Evolutionary conservation across 2,329 filamentous ascomycete species (phyloP).

Genomic region (Teratosphaeria viscida): DNA sequence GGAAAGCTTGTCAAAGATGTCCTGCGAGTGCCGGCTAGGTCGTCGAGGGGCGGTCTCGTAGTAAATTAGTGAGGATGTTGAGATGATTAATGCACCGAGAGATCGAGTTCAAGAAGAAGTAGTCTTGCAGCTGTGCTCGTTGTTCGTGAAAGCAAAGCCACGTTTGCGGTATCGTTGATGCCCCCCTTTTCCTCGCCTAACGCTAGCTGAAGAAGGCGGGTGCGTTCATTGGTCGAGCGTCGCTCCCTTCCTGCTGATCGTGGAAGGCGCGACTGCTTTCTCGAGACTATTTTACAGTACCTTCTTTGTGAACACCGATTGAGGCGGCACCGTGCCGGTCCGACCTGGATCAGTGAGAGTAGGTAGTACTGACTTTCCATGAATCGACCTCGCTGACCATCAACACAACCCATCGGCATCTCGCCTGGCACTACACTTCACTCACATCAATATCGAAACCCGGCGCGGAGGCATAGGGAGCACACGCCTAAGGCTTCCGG

Average conservation of each 20-base stretch:
- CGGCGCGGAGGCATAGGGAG: background rate
- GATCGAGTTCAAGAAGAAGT: too few relatives aligned
- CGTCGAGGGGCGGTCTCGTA: too few relatives aligned
- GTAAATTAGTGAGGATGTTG: too few relatives aligned
- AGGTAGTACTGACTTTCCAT: background rate
- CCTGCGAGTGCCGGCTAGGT: too few relatives aligned
- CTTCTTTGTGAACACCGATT: background rate
- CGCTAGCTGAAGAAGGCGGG: background rate
- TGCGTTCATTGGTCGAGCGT: background rate
- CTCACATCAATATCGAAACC: background rate
- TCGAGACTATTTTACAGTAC: background rate
- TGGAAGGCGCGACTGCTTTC: background rate
- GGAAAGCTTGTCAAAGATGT: background rate
- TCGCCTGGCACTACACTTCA: background rate
- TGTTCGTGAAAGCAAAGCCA: too few relatives aligned
- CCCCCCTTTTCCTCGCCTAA: background rate
- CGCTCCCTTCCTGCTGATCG: background rate
- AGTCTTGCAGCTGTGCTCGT: too few relatives aligned
- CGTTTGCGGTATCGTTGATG: background rate
- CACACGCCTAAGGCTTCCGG: background rate
- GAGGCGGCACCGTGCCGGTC: background rate
- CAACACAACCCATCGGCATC: background rate
- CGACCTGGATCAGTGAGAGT: background rate
- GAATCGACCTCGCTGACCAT: background rate
- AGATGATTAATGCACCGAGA: too few relatives aligned